A percentile compares a stretch with the other conserved stretches of the same genome.
phyloP scores from a whole-genome alignment of 768 basidiomycete species.

The Pholiota molesta region DNA sequence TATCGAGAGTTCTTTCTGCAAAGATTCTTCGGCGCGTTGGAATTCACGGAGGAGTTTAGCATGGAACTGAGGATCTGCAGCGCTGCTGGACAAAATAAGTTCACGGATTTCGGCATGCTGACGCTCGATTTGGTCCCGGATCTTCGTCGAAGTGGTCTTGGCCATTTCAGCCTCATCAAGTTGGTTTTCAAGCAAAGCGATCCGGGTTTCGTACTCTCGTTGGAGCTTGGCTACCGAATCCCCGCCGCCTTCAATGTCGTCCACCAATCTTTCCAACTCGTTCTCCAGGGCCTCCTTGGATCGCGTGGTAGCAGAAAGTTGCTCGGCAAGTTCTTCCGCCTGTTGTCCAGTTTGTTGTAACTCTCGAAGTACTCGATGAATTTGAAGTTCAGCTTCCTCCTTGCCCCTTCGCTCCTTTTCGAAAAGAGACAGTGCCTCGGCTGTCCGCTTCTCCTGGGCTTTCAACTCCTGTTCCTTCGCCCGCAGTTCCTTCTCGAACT shows the following conservation, averaged over 20 bases:
- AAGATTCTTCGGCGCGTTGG: conserved; percentile 58
- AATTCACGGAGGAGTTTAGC: conserved; percentile 64
- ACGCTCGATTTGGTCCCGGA: conserved; percentile 63
- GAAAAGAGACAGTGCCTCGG: conserved; percentile 56
- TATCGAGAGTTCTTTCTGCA: conserved; percentile 52
- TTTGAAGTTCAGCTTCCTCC: conserved; percentile 65
- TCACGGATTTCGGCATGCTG: conserved; percentile 75
- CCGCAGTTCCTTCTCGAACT: conserved; percentile 72
- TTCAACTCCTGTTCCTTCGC: conserved; percentile 69
- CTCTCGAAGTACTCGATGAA: conserved; percentile 62
- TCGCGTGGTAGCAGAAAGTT: conserved; percentile 53
- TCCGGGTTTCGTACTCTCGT: conserved; percentile 64
- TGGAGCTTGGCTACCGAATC: conserved; percentile 61
- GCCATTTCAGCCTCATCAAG: conserved; percentile 59
- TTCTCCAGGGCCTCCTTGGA: conserved; percentile 69
- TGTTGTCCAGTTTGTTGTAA: conserved; percentile 60
- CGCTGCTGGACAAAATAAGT: conserved; percentile 58
- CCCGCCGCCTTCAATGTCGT: conserved; percentile 54
- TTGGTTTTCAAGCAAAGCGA: conserved; percentile 63
- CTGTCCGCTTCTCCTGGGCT: conserved; percentile 62
- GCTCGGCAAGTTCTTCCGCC: conserved; percentile 54
- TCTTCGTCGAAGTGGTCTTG: conserved; percentile 50
- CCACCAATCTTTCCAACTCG: conserved; percentile 68
- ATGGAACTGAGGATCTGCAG: conserved; percentile 65
- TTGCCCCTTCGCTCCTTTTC: conserved; percentile 71